phyloP scores from a whole-genome alignment of 805 yeast species.

The Wickerhamiella azymoides region DNA sequence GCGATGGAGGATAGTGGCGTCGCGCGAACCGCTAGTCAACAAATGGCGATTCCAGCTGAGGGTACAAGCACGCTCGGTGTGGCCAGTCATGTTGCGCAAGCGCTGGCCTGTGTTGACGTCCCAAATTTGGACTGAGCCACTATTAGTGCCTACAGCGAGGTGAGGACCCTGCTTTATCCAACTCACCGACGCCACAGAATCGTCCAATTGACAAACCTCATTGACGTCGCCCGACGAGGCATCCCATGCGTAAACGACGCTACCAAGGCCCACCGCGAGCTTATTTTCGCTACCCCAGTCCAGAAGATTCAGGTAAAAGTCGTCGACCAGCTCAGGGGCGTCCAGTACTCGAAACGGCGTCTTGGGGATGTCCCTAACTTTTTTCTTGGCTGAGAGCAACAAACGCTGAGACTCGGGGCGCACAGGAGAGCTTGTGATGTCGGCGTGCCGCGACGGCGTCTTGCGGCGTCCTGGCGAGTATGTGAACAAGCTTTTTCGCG shows the following conservation, averaged over 20 bases:
- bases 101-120: conserved; percentile 74
- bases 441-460: conserved; percentile 17
- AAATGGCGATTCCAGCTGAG: conserved; percentile 91
- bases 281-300: conserved; percentile 92
- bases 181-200: conserved; percentile 64
- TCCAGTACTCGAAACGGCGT: conserved; percentile 88
- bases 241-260: conserved; percentile 82
- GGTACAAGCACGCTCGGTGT: conserved; percentile 68
- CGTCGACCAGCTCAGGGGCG: conserved; percentile 92
- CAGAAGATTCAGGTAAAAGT: conserved; percentile 77
- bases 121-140: conserved; percentile 88
- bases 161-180: conserved; percentile 96
- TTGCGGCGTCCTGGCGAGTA: conserved; percentile 15
- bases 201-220: conserved; percentile 63
- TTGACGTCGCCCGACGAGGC: conserved; percentile 73
- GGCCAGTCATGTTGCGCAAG: conserved; percentile 87
- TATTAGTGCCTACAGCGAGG: conserved; percentile 77
- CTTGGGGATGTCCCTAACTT: conserved; percentile 61
- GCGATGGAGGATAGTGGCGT: conserved; percentile 68
- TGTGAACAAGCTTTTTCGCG: conserved; percentile 14
- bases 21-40: conserved; percentile 76
- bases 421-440: conserved; percentile 22
- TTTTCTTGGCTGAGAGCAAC: conserved; percentile 68
- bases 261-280: conserved; percentile 80
- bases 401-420: conserved; percentile 75